phyloP scores from a whole-genome alignment of 306 rosid species.

The Astragalus glycyphyllos region DNA sequence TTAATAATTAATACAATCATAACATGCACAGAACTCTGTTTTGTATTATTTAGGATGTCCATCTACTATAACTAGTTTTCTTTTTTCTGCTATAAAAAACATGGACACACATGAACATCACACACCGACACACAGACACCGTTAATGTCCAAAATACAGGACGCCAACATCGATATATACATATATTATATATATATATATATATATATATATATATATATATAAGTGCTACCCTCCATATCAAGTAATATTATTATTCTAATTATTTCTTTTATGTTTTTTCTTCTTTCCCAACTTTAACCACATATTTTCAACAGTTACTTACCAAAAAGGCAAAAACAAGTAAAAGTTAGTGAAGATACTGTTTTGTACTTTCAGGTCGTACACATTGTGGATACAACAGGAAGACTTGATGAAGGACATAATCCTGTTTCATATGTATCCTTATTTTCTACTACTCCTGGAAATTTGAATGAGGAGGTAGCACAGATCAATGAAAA shows the following conservation, averaged over 20 bases:
- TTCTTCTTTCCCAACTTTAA: constrained; percentile 12
- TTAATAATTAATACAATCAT: not conserved
- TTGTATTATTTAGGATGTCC: constrained; percentile 5
- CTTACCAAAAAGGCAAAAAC: not conserved
- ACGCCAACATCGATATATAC: too few species aligned
- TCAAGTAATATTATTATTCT: not conserved
- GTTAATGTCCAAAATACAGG: too few species aligned
- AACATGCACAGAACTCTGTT: constrained; percentile 4
- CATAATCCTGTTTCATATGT: constrained; percentile 62
- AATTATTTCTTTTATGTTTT: not conserved
- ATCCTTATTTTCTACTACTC: constrained; percentile 83
- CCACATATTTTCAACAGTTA: constrained; percentile 24
- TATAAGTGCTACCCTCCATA: not conserved
- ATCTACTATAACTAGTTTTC: constrained; percentile 3
- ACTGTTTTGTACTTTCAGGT: constrained; percentile 60
- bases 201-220: too few species aligned
- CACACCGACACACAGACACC: too few species aligned
- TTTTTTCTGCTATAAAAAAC: too few species aligned
- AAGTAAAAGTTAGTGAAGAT: constrained; percentile 18
- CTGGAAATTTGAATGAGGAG: constrained; percentile 89
- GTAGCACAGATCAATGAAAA: constrained; percentile 74
- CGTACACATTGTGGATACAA: constrained; percentile 89
- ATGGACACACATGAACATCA: too few species aligned
- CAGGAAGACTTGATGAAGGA: constrained; percentile 52
- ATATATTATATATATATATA: too few species aligned